phyloP scores from a whole-genome alignment of 352 stramenopile genomes.

The Aphanomyces cochlioides region DNA sequence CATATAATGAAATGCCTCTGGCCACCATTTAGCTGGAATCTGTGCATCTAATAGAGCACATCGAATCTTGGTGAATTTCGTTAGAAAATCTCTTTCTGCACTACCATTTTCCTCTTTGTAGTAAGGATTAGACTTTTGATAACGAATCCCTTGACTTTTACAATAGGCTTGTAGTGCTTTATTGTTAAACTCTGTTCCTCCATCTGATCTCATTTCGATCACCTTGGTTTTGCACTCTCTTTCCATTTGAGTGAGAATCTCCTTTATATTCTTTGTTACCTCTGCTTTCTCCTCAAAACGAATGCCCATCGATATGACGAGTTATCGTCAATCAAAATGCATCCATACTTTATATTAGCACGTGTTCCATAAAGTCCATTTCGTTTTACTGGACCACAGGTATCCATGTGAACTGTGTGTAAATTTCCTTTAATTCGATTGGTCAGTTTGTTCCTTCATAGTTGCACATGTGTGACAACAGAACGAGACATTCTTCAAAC shows the following conservation, averaged over 20 bases:
- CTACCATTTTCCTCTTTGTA: constrained; percentile 13
- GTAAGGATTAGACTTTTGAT: constrained; percentile 17
- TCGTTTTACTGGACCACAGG: background rate
- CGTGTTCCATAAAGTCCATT: background rate
- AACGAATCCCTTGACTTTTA: constrained; percentile 4
- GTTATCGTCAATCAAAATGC: background rate
- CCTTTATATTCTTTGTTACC: no score
- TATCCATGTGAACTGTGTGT: constrained; percentile 6
- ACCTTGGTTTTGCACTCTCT: background rate
- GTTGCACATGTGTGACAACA: background rate
- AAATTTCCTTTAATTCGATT: background rate
- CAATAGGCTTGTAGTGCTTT: background rate
- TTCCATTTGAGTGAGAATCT: background rate
- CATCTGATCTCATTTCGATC: background rate
- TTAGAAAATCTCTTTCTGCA: background rate
- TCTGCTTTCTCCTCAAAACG: no score
- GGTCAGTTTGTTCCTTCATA: background rate
- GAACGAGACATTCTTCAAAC: background rate
- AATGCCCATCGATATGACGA: background rate
- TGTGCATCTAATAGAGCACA: background rate
- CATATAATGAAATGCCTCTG: background rate
- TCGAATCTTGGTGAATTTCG: constrained; percentile 9
- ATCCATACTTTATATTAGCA: background rate
- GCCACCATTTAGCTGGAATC: constrained; percentile 3
- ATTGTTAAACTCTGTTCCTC: constrained; percentile 1